A percentile compares a stretch with the other conserved stretches of the same genome.
Conservation (phyloP, 352 stramenopile genomes). For the Globisporangium emineosum region DNA sequence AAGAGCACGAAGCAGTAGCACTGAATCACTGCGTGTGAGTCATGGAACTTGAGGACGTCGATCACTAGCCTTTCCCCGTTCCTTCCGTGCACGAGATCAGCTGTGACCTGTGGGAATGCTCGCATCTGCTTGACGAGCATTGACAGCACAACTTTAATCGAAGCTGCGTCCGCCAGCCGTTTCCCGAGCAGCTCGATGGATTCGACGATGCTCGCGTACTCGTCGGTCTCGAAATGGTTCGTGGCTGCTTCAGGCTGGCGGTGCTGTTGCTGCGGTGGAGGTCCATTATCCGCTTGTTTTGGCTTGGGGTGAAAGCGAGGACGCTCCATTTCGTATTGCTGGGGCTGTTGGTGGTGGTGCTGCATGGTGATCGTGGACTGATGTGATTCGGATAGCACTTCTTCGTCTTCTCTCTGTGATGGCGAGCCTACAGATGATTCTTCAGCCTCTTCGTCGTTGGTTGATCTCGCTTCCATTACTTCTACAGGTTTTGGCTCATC, state of each 20-base stretch:
- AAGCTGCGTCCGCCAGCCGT: slow-evolving; percentile 34
- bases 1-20: slow-evolving; percentile 79
- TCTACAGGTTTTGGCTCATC: not conserved
- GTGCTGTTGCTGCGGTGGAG: not conserved
- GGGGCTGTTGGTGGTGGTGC: slow-evolving; percentile 1
- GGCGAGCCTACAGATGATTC: not conserved
- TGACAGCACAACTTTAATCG: slow-evolving; percentile 61
- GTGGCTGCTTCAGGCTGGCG: not conserved
- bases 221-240: slow-evolving; percentile 21
- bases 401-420: not conserved
- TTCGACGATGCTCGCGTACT: slow-evolving; percentile 38
- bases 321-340: slow-evolving; percentile 9
- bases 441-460: not conserved
- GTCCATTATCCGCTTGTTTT: not conserved
- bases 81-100: slow-evolving; percentile 46
- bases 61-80: slow-evolving; percentile 52
- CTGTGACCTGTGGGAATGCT: slow-evolving; percentile 60
- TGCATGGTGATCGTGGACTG: not conserved
- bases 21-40: slow-evolving; percentile 69
- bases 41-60: slow-evolving; percentile 51
- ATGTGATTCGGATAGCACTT: not conserved
- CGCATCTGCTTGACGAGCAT: slow-evolving; percentile 79
- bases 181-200: slow-evolving; percentile 48
- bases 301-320: slow-evolving; percentile 13
- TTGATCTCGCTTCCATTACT: not conserved